Conservation (phyloP, 805 yeast genomes). For the Candida schatavii region DNA sequence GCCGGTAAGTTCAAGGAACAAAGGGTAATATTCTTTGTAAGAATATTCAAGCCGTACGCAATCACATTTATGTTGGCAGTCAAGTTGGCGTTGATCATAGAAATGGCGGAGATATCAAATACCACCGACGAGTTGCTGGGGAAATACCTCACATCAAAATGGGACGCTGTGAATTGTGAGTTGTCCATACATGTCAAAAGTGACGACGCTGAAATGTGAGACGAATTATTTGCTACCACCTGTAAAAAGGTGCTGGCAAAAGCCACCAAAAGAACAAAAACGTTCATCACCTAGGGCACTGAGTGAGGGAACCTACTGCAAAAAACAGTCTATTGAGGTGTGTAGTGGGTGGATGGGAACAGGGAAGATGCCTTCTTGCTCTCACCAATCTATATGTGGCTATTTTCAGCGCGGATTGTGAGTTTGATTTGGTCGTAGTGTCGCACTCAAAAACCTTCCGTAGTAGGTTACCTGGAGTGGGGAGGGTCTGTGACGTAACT, state of each 20-base stretch:
- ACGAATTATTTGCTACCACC: constrained; percentile 11
- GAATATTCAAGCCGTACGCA: constrained; percentile 75
- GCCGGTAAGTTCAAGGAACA: constrained; percentile 56
- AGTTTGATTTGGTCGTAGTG: too few relatives aligned
- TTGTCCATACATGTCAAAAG: constrained; percentile 88
- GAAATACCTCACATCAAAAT: constrained; percentile 70
- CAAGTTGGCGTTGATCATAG: constrained; percentile 73
- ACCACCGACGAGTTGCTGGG: constrained; percentile 63
- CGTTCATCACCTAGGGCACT: constrained; percentile 4
- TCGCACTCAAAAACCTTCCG: too few relatives aligned
- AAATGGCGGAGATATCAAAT: constrained; percentile 72
- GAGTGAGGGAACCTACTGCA: background rate
- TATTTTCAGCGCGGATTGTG: too few relatives aligned
- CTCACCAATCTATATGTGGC: too few relatives aligned
- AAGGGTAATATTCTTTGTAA: constrained; percentile 54
- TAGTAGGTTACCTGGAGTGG: too few relatives aligned
- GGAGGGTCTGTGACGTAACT: too few relatives aligned
- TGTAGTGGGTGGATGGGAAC: too few relatives aligned
- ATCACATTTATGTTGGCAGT: constrained; percentile 62
- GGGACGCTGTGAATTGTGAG: constrained; percentile 82
- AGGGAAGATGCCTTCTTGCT: too few relatives aligned
- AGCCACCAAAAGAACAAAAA: constrained; percentile 4
- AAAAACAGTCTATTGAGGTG: too few relatives aligned
- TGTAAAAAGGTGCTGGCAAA: constrained; percentile 9
- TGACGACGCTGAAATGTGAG: constrained; percentile 54